Percentiles rank a stretch among this genome's conserved stretches.
These are phyloP conservation scores for Bipolaris oryzae DNA, from an alignment of 2,329 filamentous ascomycete genomes.

Conservation along the genomic window DNA sequence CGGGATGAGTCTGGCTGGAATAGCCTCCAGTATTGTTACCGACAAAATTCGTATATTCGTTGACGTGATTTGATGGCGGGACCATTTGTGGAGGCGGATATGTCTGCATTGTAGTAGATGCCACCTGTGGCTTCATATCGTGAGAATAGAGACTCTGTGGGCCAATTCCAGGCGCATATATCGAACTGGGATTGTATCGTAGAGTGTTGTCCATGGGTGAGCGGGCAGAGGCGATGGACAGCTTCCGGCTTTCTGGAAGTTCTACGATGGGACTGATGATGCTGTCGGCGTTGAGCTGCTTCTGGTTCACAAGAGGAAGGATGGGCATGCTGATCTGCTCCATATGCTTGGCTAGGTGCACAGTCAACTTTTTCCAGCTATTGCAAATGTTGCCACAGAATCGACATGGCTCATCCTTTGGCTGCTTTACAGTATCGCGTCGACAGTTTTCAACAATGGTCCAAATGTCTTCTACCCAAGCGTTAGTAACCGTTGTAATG, in stretches of 20 bases:
- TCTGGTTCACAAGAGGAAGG: constrained; percentile 55
- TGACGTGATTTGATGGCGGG: constrained; percentile 26
- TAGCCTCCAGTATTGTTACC: constrained; percentile 26
- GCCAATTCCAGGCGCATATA: constrained; percentile 42
- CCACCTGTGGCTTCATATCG: constrained; percentile 26
- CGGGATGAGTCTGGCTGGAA: constrained; percentile 44
- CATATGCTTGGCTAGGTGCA: constrained; percentile 95
- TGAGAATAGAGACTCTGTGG: constrained; percentile 36
- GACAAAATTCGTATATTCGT: constrained; percentile 30
- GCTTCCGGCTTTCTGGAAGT: constrained; percentile 42
- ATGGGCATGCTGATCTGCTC: constrained; percentile 87
- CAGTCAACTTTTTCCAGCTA: constrained; percentile 90
- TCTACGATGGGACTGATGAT: constrained; percentile 49
- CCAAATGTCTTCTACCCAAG: constrained; percentile 68
- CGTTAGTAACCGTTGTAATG: constrained; percentile 18
- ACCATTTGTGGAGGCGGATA: constrained; percentile 48
- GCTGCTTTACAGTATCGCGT: constrained; percentile 67
- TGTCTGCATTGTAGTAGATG: constrained; percentile 44
- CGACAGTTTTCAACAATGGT: constrained; percentile 79
- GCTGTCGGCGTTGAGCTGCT: constrained; percentile 46
- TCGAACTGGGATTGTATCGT: constrained; percentile 38
- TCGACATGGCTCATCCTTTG: constrained; percentile 79
- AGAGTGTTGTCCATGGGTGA: constrained; percentile 42
- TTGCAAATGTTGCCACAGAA: constrained; percentile 83
- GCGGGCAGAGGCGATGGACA: constrained; percentile 35